Evolutionary conservation across 2,329 filamentous ascomycete genomes (phyloP).

Genomic region (Botryosphaeria dothidea): DNA sequence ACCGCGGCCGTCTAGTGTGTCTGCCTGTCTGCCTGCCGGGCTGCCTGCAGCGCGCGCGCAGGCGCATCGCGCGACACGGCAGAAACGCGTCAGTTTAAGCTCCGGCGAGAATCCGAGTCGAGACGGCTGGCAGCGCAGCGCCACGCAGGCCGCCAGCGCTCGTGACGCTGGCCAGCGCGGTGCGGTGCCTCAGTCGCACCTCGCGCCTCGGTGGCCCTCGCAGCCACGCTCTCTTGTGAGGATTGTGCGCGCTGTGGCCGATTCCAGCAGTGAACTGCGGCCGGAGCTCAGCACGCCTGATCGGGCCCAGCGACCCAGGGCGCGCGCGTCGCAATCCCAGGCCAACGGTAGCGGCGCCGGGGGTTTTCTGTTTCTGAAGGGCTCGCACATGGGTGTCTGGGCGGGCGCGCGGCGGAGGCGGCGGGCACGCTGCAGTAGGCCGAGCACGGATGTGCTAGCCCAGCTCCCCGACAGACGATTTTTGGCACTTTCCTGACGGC

Average conservation of each 20-base stretch:
- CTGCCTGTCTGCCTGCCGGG: too few relatives aligned
- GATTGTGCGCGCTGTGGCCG: not conserved
- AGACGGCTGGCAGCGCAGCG: not conserved
- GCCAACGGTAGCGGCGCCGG: not conserved
- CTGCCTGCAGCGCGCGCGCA: not conserved
- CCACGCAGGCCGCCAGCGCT: not conserved
- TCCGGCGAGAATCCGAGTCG: not conserved
- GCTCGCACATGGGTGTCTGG: not conserved
- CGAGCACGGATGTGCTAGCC: constrained; percentile 8
- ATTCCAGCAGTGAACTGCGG: not conserved
- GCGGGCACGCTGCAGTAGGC: constrained; percentile 5
- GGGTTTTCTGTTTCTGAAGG: constrained; percentile 7
- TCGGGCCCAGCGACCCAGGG: not conserved
- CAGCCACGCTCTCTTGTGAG: constrained; percentile 9
- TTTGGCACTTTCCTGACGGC: constrained; percentile 1
- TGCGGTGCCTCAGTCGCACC: too few relatives aligned
- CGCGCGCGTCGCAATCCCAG: not conserved
- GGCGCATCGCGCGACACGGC: not conserved
- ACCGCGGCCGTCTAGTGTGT: not conserved
- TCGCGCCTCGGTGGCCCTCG: constrained; percentile 1
- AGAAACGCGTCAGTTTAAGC: not conserved
- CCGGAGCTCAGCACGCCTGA: constrained; percentile 6
- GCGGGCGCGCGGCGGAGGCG: constrained; percentile 3
- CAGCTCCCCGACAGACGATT: constrained; percentile 12
- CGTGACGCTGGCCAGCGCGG: not conserved